Percentiles rank a stretch among this genome's conserved stretches.
Conservation (phyloP, 371 early-diverging fungal species). For the Apophysomyces elegans region DNA sequence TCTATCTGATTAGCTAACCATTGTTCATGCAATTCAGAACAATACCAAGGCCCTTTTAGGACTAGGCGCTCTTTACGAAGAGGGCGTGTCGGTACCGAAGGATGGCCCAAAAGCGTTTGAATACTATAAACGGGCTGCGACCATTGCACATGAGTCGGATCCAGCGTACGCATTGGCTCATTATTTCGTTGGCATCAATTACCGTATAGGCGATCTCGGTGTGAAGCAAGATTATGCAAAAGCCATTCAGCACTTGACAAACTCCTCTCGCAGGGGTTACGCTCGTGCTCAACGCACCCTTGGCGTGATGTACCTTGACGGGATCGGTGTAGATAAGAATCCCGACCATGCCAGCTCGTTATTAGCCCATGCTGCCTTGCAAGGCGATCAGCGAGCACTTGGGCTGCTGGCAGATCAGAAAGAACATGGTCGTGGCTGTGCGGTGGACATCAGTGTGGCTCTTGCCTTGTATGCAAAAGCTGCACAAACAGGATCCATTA, state of each 20-base stretch:
- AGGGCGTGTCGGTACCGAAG: slow-evolving; percentile 27
- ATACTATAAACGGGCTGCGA: slow-evolving; percentile 29
- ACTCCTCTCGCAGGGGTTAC: slow-evolving; percentile 29
- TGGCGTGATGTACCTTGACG: slow-evolving; percentile 40
- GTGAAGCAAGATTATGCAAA: slow-evolving; percentile 17
- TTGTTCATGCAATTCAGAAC: slow-evolving; percentile 16
- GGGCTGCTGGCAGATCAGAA: neutral
- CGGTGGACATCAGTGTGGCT: slow-evolving; percentile 11
- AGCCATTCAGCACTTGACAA: slow-evolving; percentile 30
- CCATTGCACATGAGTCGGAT: neutral
- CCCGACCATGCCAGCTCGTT: slow-evolving; percentile 10
- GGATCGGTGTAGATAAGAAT: slow-evolving; percentile 8
- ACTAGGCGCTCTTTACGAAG: slow-evolving; percentile 35
- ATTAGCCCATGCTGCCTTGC: neutral
- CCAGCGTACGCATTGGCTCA: slow-evolving; percentile 26
- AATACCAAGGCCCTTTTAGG: slow-evolving; percentile 31
- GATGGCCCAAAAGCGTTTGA: slow-evolving; percentile 18
- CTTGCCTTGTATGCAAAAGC: slow-evolving; percentile 11
- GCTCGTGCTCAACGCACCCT: slow-evolving; percentile 37
- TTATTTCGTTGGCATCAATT: slow-evolving; percentile 36
- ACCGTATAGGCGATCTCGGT: slow-evolving; percentile 30
- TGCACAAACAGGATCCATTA: slow-evolving; percentile 6
- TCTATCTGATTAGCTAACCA: neutral
- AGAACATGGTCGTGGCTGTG: slow-evolving; percentile 2
- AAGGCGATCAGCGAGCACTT: slow-evolving; percentile 2